Conservation (phyloP, 2,329 filamentous ascomycete genomes). For the Exophiala aquamarina region DNA sequence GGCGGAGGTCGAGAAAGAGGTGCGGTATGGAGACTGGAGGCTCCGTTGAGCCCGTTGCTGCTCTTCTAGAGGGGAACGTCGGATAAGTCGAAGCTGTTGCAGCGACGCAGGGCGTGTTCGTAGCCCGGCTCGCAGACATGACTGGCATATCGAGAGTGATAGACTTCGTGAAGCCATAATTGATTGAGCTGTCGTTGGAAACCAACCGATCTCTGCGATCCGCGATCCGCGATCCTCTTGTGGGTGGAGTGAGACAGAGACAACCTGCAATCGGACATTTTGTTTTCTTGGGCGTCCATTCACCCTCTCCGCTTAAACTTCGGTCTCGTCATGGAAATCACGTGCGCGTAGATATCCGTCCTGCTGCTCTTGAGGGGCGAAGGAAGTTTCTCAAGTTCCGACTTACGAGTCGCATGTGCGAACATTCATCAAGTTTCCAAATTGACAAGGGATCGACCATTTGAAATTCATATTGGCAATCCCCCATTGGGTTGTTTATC, state of each 20-base stretch:
- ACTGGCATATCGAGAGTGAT: slow-evolving; percentile 52
- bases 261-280: no score
- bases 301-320: no score
- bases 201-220: no score
- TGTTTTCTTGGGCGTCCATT: no score
- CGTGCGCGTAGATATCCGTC: no score
- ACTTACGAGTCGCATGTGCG: no score
- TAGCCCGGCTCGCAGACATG: slow-evolving; percentile 20
- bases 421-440: no score
- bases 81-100: neutral
- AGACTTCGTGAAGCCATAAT: slow-evolving; percentile 41
- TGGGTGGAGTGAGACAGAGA: no score
- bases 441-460: neutral
- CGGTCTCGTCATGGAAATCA: no score
- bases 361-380: no score
- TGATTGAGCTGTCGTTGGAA: neutral
- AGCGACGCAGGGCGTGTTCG: neutral
- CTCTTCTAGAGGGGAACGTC: neutral
- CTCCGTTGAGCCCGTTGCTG: neutral
- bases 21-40: slow-evolving; percentile 2
- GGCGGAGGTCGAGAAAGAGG: slow-evolving; percentile 13
- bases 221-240: no score
- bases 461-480: neutral
- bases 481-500: neutral
- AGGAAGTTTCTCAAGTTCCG: no score